A percentile compares a stretch with the other conserved stretches of the same genome.
Evolutionary conservation across 2,329 filamentous ascomycete species (phyloP).

Genomic region (Cordyceps pruinosa): DNA sequence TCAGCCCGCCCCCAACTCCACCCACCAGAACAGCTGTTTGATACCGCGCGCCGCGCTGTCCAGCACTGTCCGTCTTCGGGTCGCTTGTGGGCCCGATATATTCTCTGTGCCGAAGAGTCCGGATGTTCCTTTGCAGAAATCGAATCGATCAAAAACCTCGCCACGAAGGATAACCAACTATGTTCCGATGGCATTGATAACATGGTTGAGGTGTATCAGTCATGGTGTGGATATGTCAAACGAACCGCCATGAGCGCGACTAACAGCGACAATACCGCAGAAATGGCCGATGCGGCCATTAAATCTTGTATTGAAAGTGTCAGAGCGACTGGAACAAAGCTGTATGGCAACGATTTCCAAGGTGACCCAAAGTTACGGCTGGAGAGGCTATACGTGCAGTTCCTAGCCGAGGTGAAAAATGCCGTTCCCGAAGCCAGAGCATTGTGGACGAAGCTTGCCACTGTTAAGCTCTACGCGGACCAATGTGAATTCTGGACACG

Average conservation of each 20-base stretch:
- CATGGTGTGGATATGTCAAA: slow-evolving; percentile 92
- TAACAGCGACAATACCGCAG: slow-evolving; percentile 72
- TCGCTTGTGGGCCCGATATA: slow-evolving; percentile 80
- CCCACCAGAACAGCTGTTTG: slow-evolving; percentile 45
- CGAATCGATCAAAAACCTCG: slow-evolving; percentile 84
- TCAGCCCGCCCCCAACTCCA: slow-evolving; percentile 36
- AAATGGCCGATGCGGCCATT: slow-evolving; percentile 86
- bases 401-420: slow-evolving; percentile 76
- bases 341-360: slow-evolving; percentile 67
- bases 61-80: slow-evolving; percentile 92
- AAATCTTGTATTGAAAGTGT: slow-evolving; percentile 81
- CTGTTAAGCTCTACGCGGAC: slow-evolving; percentile 58
- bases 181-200: slow-evolving; percentile 82
- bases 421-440: slow-evolving; percentile 69
- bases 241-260: slow-evolving; percentile 71
- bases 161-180: slow-evolving; percentile 77
- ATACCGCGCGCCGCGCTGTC: slow-evolving; percentile 73
- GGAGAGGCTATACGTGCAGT: slow-evolving; percentile 88
- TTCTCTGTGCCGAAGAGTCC: slow-evolving; percentile 76
- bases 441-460: slow-evolving; percentile 65
- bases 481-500: slow-evolving; percentile 91
- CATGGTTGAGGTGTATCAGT: slow-evolving; percentile 82
- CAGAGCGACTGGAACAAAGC: slow-evolving; percentile 65
- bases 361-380: slow-evolving; percentile 87
- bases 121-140: slow-evolving; percentile 71